These are phyloP conservation scores for Didymellaceae sp. DNA, from an alignment of 2,329 filamentous ascomycete genomes.

Conservation along the genomic window DNA sequence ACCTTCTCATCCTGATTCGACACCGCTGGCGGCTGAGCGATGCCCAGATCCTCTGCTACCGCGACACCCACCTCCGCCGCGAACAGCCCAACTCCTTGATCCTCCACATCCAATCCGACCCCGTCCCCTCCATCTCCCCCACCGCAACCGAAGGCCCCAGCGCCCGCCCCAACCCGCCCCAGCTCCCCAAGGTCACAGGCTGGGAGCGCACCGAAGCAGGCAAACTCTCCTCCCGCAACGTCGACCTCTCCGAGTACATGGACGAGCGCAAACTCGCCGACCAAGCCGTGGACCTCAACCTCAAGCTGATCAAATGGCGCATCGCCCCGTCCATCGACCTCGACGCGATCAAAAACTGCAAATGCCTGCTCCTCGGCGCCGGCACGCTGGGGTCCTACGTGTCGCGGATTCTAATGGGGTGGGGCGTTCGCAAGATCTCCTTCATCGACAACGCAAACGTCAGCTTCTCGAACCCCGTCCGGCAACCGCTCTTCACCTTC, in stretches of 20 bases:
- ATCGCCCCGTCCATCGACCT: slow-evolving; percentile 88
- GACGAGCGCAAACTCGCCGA: slow-evolving; percentile 87
- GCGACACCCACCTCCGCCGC: slow-evolving; percentile 78
- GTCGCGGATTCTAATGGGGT: slow-evolving; percentile 87
- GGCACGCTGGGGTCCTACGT: slow-evolving; percentile 95
- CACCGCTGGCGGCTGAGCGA: slow-evolving; percentile 79
- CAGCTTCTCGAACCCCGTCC: slow-evolving; percentile 94
- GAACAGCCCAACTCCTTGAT: slow-evolving; percentile 85
- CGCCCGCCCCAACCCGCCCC: slow-evolving; percentile 45
- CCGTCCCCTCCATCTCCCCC: slow-evolving; percentile 13
- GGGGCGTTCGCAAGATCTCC: slow-evolving; percentile 94
- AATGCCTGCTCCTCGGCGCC: slow-evolving; percentile 87
- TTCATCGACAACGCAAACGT: slow-evolving; percentile 94
- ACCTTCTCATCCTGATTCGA: slow-evolving; percentile 82
- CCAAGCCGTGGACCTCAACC: slow-evolving; percentile 92
- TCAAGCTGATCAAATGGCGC: slow-evolving; percentile 99
- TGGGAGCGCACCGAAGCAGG: slow-evolving; percentile 87
- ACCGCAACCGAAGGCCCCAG: slow-evolving; percentile 15
- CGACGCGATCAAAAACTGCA: slow-evolving; percentile 86
- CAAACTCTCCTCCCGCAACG: slow-evolving; percentile 78
- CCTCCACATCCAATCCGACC: slow-evolving; percentile 56
- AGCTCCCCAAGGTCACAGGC: slow-evolving; percentile 88
- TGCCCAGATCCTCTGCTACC: slow-evolving; percentile 87
- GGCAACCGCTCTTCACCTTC: slow-evolving; percentile 91
- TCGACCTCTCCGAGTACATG: slow-evolving; percentile 91